Evolutionary conservation across 768 basidiomycete species (phyloP), one percentile per base, ranked within the genome.

Genomic region (Termitomyces heimii): DNA sequence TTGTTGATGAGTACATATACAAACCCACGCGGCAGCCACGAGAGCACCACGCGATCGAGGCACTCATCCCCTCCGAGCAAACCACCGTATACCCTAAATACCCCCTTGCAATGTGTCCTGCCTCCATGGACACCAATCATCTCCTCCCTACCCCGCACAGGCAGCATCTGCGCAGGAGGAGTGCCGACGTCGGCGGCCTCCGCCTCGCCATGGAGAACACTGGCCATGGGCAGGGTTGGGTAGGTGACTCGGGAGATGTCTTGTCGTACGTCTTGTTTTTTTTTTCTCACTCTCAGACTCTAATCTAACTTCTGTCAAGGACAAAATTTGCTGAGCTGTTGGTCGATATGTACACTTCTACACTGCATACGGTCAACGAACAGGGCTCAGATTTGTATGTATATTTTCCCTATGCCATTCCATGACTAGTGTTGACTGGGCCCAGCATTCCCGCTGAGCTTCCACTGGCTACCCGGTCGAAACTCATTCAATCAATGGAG

Each of bases 101-200:
- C 42, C 42, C 16, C 57, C 42, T 47, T 29, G 29, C 32, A 7
- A 55, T 55, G 50, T 63, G 57, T 43, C 37, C 35, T 52, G 47
- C 52, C 45, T 40, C 54, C 54, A 64, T 51, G 55, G 56, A 59
- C 45, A 34, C 26, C 24, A 42, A 56, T 43, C 26, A 29, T 4
- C 40, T 57, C 31, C 50, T 40, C 53, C 37, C 45, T 9, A 44
- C 31, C 24, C 29, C 61, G 4, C n/a, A 35, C 26, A 61, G 47
- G 52, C 58, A 61, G 50, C 55, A 63, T 44, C 71, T 66, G 37
- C 73, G 82, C 57, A 77, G 94, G 53, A 76, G 90, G 47, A 94
- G 90, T 67, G 92, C 94, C 55, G 94, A 98, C 71, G 81, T 92
- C 43, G 94, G 94, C 13, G 94, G 94, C 32, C 80, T 98, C 57